Evolutionary conservation across 2,329 filamentous ascomycete species (phyloP).

Genomic region (Colletotrichum aenigma): DNA sequence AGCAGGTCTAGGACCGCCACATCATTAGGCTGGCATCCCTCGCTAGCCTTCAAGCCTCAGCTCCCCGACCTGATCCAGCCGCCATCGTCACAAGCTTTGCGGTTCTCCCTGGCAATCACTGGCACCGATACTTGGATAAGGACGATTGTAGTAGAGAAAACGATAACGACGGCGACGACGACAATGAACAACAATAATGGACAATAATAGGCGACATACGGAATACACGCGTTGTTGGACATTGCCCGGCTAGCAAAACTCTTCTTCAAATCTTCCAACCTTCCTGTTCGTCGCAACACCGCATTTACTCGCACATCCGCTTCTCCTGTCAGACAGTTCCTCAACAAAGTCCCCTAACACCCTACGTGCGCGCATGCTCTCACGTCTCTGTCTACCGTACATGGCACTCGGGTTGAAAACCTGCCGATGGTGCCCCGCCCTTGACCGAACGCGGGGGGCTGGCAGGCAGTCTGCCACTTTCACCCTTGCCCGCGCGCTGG

Average conservation of each 20-base stretch:
- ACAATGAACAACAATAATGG: too few relatives aligned
- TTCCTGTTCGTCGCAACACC: neutral
- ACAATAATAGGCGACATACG: too few relatives aligned
- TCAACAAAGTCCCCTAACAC: neutral
- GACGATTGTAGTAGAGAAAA: too few relatives aligned
- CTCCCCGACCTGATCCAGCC: neutral
- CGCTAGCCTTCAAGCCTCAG: neutral
- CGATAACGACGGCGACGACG: too few relatives aligned
- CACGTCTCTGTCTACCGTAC: neutral
- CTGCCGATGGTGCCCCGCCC: neutral
- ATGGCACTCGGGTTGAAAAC: neutral
- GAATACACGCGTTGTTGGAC: too few relatives aligned
- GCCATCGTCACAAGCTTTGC: neutral
- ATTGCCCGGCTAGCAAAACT: too few relatives aligned
- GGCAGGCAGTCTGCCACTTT: neutral
- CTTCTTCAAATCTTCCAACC: neutral
- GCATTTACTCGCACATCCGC: neutral
- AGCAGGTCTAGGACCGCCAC: neutral
- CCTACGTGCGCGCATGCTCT: neutral
- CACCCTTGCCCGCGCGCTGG: neutral
- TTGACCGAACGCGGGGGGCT: slow-evolving; percentile 13
- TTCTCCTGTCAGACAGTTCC: neutral
- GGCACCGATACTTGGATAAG: neutral
- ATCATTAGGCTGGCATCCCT: neutral
- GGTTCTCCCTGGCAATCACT: neutral